Base-by-base conservation (phyloP, 2,329 filamentous ascomycete genomes). In the Venturiaceae sp. region DNA sequence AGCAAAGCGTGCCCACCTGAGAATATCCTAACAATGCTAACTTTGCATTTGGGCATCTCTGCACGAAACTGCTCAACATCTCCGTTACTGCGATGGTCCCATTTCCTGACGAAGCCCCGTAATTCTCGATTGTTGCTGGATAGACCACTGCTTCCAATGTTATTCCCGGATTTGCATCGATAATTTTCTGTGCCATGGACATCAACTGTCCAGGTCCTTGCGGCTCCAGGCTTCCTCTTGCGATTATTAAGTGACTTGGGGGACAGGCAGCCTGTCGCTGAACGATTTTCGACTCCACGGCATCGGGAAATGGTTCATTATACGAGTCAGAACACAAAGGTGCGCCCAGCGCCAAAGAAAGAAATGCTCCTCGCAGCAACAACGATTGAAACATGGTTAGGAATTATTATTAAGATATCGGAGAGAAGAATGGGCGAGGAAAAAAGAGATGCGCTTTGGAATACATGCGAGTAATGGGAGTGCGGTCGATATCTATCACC, bases 121-220 rank as follows among this genome's bases (percentile, higher is more conserved):
- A 55, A 7, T 55, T 55, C 23, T 55, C 53, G 21, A 44, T 44
- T 19, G 33, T 55, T 19, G 53, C 53, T 19, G 53, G 53, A 44
- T 55, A 55, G 11, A 55, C 53, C 16, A 55, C 36, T 3, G 21
- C 14, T 19, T 55, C 34, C 14, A 55, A 26, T 6, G 53, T 55
- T 3, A 33, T 55, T 5, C 53, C 53, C 13, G 53, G 53, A 32
- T 41, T 55, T 5, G 16, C 32, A 11, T 21, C 19, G n/a, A 55
- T 41, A 19, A 55, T 41, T 34, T 44, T 39, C 9, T 41, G 23
- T 19, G 53, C 53, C n/a, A 55, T 19, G 5, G 50, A 21, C 30
- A 53, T 53, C n/a, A 53, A 14, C 19, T 32, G 33, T 3, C 50
- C 50, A 34, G 50, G 50, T 21, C 50, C 50, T 6, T 19, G 50